phyloP scores from a whole-genome alignment of 1,284 basidiomycete species.

The Chondrostereum purpureum region DNA sequence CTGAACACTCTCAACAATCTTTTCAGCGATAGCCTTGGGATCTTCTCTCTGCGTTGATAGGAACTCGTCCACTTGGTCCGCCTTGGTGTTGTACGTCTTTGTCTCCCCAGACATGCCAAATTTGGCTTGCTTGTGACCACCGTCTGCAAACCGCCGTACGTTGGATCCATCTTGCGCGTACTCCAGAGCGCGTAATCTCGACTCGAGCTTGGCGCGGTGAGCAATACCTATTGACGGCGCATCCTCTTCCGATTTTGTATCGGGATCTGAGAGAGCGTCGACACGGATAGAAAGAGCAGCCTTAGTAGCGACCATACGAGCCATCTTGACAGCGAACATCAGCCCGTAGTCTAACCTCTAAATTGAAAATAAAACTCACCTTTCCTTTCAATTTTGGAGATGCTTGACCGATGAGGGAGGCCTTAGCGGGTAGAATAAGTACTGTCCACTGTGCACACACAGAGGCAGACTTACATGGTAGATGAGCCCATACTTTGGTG shows the following conservation, averaged over 20 bases:
- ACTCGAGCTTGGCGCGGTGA: conserved; percentile 93
- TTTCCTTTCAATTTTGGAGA: conserved; percentile 99
- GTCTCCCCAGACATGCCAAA: conserved; percentile 76
- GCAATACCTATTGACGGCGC: conserved; percentile 88
- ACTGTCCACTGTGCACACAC: conserved; percentile 5
- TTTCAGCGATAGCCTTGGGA: conserved; percentile 57
- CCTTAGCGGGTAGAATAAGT: conserved; percentile 35
- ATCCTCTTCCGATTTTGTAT: conserved; percentile 79
- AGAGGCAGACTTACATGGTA: conserved; percentile 67
- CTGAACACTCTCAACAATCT: conserved; percentile 69
- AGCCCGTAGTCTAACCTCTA: conserved; percentile 2
- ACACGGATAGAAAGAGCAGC: conserved; percentile 94
- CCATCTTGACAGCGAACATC: conserved; percentile 78
- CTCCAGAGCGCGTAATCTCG: conserved; percentile 86
- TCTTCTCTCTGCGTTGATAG: conserved; percentile 76
- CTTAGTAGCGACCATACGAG: conserved; percentile 98
- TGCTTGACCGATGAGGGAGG: conserved; percentile 93
- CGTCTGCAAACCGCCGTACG: conserved; percentile 56
- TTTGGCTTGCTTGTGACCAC: conserved; percentile 60
- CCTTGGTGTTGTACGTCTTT: conserved; percentile 76
- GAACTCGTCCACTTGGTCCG: conserved; percentile 70
- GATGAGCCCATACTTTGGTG: conserved; percentile 96
- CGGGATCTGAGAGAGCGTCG: conserved; percentile 89
- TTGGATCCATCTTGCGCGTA: conserved; percentile 68
- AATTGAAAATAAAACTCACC: conserved; percentile 31